These are phyloP conservation scores for Ascodesmis nigricans DNA, from an alignment of 495 filamentous ascomycete species.

Conservation along the genomic window DNA sequence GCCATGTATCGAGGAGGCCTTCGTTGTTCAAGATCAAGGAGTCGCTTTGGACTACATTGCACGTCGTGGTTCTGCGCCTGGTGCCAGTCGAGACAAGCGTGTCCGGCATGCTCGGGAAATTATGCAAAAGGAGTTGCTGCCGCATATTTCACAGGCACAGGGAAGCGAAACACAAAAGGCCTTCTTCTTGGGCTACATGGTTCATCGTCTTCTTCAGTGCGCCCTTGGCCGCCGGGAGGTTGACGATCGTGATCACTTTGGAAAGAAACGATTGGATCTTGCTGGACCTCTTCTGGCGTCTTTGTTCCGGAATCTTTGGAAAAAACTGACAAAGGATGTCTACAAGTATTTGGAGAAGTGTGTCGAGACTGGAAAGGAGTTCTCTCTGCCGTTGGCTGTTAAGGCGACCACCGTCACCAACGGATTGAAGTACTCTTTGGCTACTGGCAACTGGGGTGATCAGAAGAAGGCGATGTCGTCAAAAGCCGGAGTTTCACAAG, in stretches of 20 bases:
- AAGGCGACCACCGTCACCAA: conserved; percentile 81
- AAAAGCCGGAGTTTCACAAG: conserved; percentile 93
- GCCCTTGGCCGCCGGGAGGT: conserved; percentile 74
- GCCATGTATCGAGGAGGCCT: conserved; percentile 88
- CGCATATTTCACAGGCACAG: conserved; percentile 86
- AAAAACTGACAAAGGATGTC: conserved; percentile 70
- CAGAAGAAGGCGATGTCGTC: conserved; percentile 91
- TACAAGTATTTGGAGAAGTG: conserved; percentile 74
- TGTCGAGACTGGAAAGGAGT: conserved; percentile 68
- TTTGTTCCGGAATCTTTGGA: conserved; percentile 72
- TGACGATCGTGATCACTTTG: conserved; percentile 96
- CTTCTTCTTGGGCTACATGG: conserved; percentile 98
- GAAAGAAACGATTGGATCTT: conserved; percentile 92
- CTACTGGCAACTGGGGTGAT: conserved; percentile 99
- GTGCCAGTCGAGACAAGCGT: conserved; percentile 63
- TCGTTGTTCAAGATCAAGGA: conserved; percentile 85
- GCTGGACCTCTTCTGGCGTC: conserved; percentile 84
- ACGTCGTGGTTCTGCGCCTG: conserved; percentile 57
- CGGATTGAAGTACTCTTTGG: conserved; percentile 84
- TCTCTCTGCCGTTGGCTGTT: conserved; percentile 70
- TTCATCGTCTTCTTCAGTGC: conserved; percentile 79
- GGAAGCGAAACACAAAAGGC: conserved; percentile 95
- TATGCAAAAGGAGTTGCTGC: conserved; percentile 88
- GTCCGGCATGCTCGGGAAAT: conserved; percentile 78
- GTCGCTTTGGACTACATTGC: conserved; percentile 93